Evolutionary conservation across 129 eudicot species (phyloP).

Genomic region (Gnaphalium uliginosum): DNA sequence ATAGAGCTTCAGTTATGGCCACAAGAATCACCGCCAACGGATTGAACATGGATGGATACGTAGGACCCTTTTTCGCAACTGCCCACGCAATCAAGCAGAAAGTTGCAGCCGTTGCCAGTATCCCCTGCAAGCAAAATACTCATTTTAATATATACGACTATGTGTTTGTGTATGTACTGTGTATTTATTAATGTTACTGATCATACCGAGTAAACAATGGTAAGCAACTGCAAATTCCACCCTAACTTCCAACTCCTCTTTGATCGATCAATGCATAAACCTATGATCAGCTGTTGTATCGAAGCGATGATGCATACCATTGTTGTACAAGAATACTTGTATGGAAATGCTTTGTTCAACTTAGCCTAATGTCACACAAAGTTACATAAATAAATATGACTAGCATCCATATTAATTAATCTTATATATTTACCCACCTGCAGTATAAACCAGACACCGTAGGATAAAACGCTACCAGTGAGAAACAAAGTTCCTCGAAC

Average conservation of each 20-base stretch:
- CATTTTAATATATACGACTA: neutral
- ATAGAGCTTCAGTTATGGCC: neutral
- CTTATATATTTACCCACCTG: neutral
- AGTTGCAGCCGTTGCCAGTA: slow-evolving; percentile 9
- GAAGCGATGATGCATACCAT: slow-evolving; percentile 3
- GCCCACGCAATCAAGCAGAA: slow-evolving; percentile 1
- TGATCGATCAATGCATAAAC: slow-evolving; percentile 1
- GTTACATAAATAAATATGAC: neutral
- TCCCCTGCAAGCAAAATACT: neutral
- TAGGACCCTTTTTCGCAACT: slow-evolving; percentile 4
- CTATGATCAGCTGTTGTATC: slow-evolving; percentile 1
- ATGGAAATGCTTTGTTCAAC: slow-evolving; percentile 7
- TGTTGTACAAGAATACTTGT: slow-evolving; percentile 5
- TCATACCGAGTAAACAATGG: slow-evolving; percentile 2
- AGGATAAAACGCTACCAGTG: neutral
- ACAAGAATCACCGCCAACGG: neutral
- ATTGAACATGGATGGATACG: slow-evolving; percentile 3
- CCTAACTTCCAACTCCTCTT: slow-evolving; percentile 1
- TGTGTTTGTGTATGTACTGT: neutral
- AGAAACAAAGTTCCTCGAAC: slow-evolving; percentile 1
- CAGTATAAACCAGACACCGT: neutral
- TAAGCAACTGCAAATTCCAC: neutral
- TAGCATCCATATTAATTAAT: neutral
- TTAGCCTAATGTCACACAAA: neutral
- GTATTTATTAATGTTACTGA: neutral